Percentiles rank a stretch among this genome's conserved stretches.
phyloP scores from a whole-genome alignment of 139 green algal genomes.

The Diplosphaera chodatii region DNA sequence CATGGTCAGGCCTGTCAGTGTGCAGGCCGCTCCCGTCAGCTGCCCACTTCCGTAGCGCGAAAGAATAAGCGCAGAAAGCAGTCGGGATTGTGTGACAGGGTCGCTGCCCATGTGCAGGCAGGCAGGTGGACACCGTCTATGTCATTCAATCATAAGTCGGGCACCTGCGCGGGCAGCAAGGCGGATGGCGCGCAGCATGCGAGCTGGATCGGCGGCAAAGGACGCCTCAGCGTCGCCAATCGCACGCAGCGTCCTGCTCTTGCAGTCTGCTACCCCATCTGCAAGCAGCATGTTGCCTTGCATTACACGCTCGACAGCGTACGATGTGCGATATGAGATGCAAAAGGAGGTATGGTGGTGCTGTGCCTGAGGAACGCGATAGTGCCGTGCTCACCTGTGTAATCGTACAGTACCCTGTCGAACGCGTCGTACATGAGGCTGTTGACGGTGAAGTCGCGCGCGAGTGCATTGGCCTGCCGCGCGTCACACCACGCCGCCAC shows the following conservation, averaged over 20 bases:
- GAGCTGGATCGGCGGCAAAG: constrained; percentile 43
- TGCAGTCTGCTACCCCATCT: constrained; percentile 40
- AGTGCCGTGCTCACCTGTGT: constrained; percentile 26
- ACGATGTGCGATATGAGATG: too few species aligned
- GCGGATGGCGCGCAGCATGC: constrained; percentile 58
- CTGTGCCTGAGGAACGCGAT: too few species aligned
- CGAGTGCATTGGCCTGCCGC: constrained; percentile 33
- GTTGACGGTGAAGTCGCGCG: constrained; percentile 71
- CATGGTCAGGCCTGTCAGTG: constrained; percentile 19
- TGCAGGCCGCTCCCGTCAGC: neutral
- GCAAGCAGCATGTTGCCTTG: too few species aligned
- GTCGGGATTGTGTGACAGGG: too few species aligned
- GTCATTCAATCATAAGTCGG: too few species aligned
- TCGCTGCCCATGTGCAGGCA: too few species aligned
- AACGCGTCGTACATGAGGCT: constrained; percentile 66
- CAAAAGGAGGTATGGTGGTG: too few species aligned
- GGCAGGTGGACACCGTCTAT: too few species aligned
- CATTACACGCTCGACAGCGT: too few species aligned
- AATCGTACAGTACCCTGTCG: constrained; percentile 52
- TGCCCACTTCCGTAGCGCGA: too few species aligned
- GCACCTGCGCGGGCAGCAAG: constrained; percentile 36
- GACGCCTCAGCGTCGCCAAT: constrained; percentile 25
- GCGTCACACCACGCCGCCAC: constrained; percentile 23
- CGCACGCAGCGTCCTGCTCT: constrained; percentile 25
- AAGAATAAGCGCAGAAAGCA: too few species aligned